Evolutionary conservation across 768 basidiomycete genomes (phyloP).

Genomic region (Auriscalpium orientale): DNA sequence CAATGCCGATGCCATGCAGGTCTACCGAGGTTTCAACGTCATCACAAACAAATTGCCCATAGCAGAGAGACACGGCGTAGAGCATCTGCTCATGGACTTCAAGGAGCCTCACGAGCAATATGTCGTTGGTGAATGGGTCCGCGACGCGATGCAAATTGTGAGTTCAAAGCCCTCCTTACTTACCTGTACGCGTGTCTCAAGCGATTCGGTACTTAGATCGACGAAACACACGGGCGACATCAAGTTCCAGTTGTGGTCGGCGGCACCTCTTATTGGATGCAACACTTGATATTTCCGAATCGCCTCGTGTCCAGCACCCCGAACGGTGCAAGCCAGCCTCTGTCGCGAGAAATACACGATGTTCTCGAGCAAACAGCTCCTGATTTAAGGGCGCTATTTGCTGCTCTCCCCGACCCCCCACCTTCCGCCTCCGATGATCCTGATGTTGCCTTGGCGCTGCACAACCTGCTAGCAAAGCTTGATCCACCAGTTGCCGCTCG

Average conservation of each 20-base stretch:
- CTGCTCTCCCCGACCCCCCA: constrained; percentile 49
- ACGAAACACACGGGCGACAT: constrained; percentile 53
- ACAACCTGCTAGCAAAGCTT: constrained; percentile 55
- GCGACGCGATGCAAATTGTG: constrained; percentile 72
- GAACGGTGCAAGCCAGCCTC: constrained; percentile 8
- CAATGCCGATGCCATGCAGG: constrained; percentile 98
- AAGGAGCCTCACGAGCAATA: constrained; percentile 85
- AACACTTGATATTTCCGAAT: constrained; percentile 88
- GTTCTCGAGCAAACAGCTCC: constrained; percentile 39
- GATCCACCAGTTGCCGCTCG: constrained; percentile 69
- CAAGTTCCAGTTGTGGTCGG: constrained; percentile 87
- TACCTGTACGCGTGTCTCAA: constrained; percentile 1
- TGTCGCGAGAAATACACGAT: constrained; percentile 26
- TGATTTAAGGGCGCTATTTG: constrained; percentile 42
- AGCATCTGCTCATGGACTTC: constrained; percentile 86
- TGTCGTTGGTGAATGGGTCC: constrained; percentile 80
- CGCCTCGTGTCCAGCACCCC: constrained; percentile 36
- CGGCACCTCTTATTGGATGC: constrained; percentile 96
- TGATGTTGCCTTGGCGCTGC: constrained; percentile 52
- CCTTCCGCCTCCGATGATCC: constrained; percentile 50
- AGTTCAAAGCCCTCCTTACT: constrained; percentile 22
- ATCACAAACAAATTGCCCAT: constrained; percentile 90
- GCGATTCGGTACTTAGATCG: constrained; percentile 50
- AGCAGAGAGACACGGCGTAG: constrained; percentile 69
- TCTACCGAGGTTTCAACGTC: constrained; percentile 84